phyloP scores from a whole-genome alignment of 2,329 filamentous ascomycete genomes.

The Basipetospora chlamydospora region DNA sequence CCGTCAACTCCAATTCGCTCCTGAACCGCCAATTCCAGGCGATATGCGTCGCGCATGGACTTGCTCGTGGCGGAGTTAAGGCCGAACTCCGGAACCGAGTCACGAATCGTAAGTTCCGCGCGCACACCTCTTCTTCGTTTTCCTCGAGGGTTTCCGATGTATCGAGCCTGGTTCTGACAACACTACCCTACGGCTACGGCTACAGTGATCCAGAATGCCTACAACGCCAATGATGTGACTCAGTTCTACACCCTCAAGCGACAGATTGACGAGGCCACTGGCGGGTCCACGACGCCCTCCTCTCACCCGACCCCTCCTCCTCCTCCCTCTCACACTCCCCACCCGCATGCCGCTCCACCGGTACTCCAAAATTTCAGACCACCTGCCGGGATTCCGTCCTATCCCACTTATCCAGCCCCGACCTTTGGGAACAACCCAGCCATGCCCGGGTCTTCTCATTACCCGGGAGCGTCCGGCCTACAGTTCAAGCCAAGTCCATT shows the following conservation, averaged over 20 bases:
- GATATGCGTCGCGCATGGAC: slow-evolving; percentile 60
- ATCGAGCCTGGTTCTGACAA: too few species aligned
- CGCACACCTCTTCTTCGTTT: neutral
- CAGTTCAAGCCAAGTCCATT: slow-evolving; percentile 76
- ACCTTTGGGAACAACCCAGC: too few species aligned
- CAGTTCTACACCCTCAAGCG: neutral
- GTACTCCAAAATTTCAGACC: neutral
- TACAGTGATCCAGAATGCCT: slow-evolving; percentile 1
- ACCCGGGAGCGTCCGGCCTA: too few species aligned
- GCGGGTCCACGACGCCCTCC: too few species aligned
- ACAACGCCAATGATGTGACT: neutral
- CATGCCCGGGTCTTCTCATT: too few species aligned
- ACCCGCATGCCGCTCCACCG: too few species aligned
- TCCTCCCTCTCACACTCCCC: neutral
- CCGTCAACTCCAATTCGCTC: slow-evolving; percentile 27
- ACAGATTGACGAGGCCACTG: neutral
- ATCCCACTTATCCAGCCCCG: too few species aligned
- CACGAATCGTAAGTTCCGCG: slow-evolving; percentile 47
- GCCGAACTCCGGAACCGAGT: slow-evolving; percentile 66
- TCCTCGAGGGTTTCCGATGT: too few species aligned
- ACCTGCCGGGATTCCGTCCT: too few species aligned
- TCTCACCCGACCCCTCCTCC: neutral
- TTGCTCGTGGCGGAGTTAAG: slow-evolving; percentile 75
- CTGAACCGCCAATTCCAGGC: slow-evolving; percentile 55
- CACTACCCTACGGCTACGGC: too few species aligned